Conservation (phyloP, 1,284 basidiomycete genomes). For the Apiotrichum akiyoshidainum region DNA sequence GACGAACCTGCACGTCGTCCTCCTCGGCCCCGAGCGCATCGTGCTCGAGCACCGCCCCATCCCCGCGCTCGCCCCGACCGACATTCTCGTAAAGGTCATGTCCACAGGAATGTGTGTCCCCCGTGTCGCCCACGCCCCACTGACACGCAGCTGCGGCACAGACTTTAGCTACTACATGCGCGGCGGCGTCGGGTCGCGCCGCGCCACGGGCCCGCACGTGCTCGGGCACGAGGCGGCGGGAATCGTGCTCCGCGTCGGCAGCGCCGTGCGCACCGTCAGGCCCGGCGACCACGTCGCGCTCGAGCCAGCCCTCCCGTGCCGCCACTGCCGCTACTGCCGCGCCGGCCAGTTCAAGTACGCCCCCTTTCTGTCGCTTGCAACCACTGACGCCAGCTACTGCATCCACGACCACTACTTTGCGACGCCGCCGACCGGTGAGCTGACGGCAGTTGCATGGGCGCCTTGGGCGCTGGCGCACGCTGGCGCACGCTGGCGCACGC, state of each 20-base stretch:
- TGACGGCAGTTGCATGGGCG: too few relatives aligned
- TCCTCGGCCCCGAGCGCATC: slow-evolving; percentile 14
- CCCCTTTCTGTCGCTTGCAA: too few relatives aligned
- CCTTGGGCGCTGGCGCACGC: too few relatives aligned
- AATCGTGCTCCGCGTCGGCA: slow-evolving; percentile 32
- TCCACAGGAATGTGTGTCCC: slow-evolving; percentile 24
- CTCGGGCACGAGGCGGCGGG: slow-evolving; percentile 49
- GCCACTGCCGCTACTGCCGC: slow-evolving; percentile 42
- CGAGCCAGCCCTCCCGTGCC: slow-evolving; percentile 48
- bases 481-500: too few relatives aligned
- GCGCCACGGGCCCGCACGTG: slow-evolving; percentile 38
- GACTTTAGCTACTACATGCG: slow-evolving; percentile 28
- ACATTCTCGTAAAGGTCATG: slow-evolving; percentile 30
- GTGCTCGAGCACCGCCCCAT: slow-evolving; percentile 22
- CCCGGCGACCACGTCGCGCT: slow-evolving; percentile 48
- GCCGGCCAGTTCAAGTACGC: slow-evolving; percentile 19
- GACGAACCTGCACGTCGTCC: slow-evolving; percentile 16
- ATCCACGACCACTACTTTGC: slow-evolving; percentile 21
- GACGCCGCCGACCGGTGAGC: slow-evolving; percentile 21
- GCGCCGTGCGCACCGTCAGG: slow-evolving; percentile 23
- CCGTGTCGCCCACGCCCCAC: too few relatives aligned
- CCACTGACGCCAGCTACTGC: slow-evolving; percentile 16
- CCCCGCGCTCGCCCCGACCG: slow-evolving; percentile 13
- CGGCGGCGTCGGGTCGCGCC: slow-evolving; percentile 42
- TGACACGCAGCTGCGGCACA: slow-evolving; percentile 17